Evolutionary conservation across 139 green algal genomes (phyloP).

Genomic region (Haematococcus sp.): DNA sequence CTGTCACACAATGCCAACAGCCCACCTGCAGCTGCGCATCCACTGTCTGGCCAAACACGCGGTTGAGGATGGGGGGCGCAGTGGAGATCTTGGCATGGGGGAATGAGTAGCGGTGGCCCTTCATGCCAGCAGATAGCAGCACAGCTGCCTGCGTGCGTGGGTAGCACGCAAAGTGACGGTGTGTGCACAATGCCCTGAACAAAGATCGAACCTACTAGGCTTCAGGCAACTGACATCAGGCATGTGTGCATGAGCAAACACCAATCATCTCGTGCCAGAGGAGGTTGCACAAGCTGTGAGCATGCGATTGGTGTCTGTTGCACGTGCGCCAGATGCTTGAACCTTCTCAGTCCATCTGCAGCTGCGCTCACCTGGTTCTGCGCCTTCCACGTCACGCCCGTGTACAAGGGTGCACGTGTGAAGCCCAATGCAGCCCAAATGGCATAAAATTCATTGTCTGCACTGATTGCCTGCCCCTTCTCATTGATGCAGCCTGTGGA

Average conservation of each 20-base stretch:
- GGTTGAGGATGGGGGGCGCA: conserved; percentile 51
- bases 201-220: too few species aligned
- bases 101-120: conserved; percentile 62
- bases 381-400: conserved; percentile 60
- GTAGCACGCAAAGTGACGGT: background rate
- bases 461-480: conserved; percentile 31
- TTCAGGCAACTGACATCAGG: too few species aligned
- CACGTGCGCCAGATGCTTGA: background rate
- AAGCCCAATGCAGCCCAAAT: conserved; percentile 66
- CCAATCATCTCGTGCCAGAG: too few species aligned
- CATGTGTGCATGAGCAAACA: too few species aligned
- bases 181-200: too few species aligned
- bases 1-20: too few species aligned
- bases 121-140: conserved; percentile 50
- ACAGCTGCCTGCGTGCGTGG: conserved; percentile 35
- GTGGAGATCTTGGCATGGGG: conserved; percentile 62
- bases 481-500: conserved; percentile 73
- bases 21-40: conserved; percentile 59
- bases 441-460: conserved; percentile 68
- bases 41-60: conserved; percentile 58
- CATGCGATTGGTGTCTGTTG: too few species aligned
- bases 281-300: too few species aligned
- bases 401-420: conserved; percentile 61
- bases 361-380: conserved; percentile 48
- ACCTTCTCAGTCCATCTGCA: background rate